A percentile compares a stretch with the other conserved stretches of the same genome.
phyloP scores from a whole-genome alignment of 305 asterid species.

The Plantago coronopus region DNA sequence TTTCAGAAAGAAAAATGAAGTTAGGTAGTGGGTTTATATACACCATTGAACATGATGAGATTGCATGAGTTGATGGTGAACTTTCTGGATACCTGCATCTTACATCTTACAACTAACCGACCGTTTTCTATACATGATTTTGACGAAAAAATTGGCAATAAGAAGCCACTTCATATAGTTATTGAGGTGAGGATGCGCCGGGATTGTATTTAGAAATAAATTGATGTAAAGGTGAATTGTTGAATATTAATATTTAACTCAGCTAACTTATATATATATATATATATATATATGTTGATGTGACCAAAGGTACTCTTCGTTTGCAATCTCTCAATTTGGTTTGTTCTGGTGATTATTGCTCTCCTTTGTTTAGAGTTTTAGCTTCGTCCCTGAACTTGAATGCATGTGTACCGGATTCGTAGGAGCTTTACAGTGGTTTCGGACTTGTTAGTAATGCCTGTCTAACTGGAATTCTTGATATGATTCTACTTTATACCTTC shows the following conservation, averaged over 20 bases:
- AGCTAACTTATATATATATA: too few species aligned
- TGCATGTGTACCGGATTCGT: too few species aligned
- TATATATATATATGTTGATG: too few species aligned
- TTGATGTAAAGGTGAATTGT: neutral
- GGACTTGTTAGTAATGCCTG: too few species aligned
- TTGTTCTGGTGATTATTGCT: too few species aligned
- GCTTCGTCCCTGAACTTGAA: too few species aligned
- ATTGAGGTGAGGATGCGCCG: neutral
- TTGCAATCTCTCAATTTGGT: neutral
- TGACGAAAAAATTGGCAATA: neutral
- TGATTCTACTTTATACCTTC: too few species aligned
- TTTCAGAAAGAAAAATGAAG: conserved; percentile 18
- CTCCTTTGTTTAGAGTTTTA: too few species aligned
- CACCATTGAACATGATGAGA: neutral
- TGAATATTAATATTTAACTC: neutral
- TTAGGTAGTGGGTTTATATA: neutral
- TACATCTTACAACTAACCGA: neutral
- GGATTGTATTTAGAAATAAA: neutral
- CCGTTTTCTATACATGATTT: neutral
- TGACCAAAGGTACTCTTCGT: too few species aligned
- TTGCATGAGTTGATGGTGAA: neutral
- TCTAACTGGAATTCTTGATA: too few species aligned
- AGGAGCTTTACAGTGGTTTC: too few species aligned
- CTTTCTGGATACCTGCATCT: neutral
- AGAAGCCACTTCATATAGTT: neutral